These are phyloP conservation scores for Circinella umbellata DNA, from an alignment of 371 early-diverging fungal species.

Conservation along the genomic window DNA sequence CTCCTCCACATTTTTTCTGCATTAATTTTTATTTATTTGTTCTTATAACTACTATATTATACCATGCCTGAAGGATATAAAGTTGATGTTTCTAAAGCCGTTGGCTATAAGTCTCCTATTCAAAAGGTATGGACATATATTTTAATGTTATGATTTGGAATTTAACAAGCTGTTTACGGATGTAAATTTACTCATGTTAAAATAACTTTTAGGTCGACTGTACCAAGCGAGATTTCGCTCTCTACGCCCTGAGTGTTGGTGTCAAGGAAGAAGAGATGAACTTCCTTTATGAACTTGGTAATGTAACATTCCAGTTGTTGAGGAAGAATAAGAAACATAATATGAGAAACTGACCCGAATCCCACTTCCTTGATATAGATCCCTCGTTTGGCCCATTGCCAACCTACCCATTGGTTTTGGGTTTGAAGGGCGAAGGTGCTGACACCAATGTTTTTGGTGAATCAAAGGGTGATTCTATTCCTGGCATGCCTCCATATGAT, in stretches of 20 bases:
- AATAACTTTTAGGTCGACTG: slow-evolving; percentile 42
- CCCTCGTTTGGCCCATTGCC: slow-evolving; percentile 71
- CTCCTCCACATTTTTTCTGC: not conserved
- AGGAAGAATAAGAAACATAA: not conserved
- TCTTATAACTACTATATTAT: not conserved
- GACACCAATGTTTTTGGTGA: slow-evolving; percentile 72
- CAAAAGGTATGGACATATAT: slow-evolving; percentile 16
- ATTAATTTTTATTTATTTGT: slow-evolving; percentile 5
- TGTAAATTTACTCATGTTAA: not conserved
- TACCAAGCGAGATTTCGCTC: slow-evolving; percentile 67
- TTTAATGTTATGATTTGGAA: not conserved
- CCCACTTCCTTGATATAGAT: slow-evolving; percentile 31
- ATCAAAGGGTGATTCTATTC: slow-evolving; percentile 39
- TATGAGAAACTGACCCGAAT: not conserved
- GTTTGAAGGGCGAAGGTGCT: slow-evolving; percentile 60
- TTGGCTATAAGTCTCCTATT: slow-evolving; percentile 27
- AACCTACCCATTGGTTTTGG: slow-evolving; percentile 73
- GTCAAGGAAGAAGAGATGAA: slow-evolving; percentile 60
- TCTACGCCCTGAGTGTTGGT: slow-evolving; percentile 72
- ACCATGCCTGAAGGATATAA: slow-evolving; percentile 34
- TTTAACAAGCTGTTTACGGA: too few relatives aligned
- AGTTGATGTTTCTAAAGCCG: slow-evolving; percentile 37
- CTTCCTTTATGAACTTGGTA: slow-evolving; percentile 70
- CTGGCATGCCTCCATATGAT: slow-evolving; percentile 74
- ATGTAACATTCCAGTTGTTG: not conserved